A percentile compares a stretch with the other conserved stretches of the same genome.
These are phyloP conservation scores for Poteriospumella lacustris DNA, from an alignment of 108 stramenopile species.

Conservation along the genomic window DNA sequence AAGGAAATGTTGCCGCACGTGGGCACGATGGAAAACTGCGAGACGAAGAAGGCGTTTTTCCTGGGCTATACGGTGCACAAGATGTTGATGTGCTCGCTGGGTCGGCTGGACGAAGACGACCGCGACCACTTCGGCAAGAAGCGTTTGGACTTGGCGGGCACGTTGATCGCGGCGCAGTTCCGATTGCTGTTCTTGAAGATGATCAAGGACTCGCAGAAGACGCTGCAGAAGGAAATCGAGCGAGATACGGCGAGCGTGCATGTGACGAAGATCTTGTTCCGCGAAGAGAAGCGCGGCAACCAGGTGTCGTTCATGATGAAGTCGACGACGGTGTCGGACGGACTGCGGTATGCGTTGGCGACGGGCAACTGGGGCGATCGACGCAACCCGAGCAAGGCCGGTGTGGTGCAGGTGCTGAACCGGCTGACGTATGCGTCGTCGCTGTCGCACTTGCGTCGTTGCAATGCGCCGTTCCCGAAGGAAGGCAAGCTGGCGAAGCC, in stretches of 20 bases:
- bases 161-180: constrained; percentile 87
- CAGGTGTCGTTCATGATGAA: too few relatives aligned
- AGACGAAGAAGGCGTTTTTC: constrained; percentile 98
- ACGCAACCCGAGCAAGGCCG: constrained; percentile 76
- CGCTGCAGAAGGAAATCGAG: constrained; percentile 89
- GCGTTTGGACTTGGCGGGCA: constrained; percentile 96
- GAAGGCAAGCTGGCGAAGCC: constrained; percentile 98
- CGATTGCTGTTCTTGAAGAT: constrained; percentile 87
- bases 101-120: constrained; percentile 90
- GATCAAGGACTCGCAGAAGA: constrained; percentile 61
- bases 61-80: constrained; percentile 97
- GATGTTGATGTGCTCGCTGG: constrained; percentile 84
- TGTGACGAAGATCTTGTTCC: too few relatives aligned
- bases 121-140: constrained; percentile 99
- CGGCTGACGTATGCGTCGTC: constrained; percentile 95
- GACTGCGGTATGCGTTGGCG: constrained; percentile 90
- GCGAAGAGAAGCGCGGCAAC: too few relatives aligned
- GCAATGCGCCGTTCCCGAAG: constrained; percentile 92
- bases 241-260: constrained; percentile 89
- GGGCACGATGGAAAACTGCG: constrained; percentile 87
- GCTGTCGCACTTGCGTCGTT: constrained; percentile 90
- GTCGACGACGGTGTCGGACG: constrained; percentile 75
- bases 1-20: constrained; percentile 94
- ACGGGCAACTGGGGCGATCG: constrained; percentile 99
- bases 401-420: constrained; percentile 96